Evolutionary conservation across 257 asterid species (phyloP).

Genomic region (Capsicum chinense): DNA sequence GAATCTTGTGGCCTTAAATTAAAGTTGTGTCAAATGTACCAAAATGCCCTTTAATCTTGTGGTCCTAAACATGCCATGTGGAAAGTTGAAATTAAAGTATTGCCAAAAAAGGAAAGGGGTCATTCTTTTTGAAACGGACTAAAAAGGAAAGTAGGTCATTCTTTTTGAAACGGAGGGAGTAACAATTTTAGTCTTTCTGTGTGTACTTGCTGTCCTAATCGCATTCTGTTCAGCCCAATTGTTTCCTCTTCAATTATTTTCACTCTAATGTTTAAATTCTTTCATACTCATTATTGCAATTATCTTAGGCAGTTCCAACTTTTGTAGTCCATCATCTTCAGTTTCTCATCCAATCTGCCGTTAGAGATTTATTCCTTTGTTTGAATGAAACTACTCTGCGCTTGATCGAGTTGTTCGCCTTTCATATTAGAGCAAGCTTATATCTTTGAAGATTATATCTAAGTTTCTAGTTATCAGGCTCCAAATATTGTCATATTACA

Average conservation of each 20-base stretch:
- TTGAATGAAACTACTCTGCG: conserved; percentile 1
- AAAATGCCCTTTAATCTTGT: too few species aligned
- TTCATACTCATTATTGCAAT: not conserved
- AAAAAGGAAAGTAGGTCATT: too few species aligned
- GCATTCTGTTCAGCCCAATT: not conserved
- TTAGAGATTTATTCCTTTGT: conserved; percentile 16
- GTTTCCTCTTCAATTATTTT: not conserved
- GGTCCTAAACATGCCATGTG: too few species aligned
- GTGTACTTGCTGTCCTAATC: conserved; percentile 5
- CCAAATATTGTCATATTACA: not conserved
- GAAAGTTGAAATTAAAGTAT: too few species aligned
- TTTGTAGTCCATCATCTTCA: conserved; percentile 1
- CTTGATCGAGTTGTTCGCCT: not conserved
- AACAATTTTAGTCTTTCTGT: not conserved
- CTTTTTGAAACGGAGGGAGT: too few species aligned
- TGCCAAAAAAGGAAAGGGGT: too few species aligned
- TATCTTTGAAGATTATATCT: conserved; percentile 3
- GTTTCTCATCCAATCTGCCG: conserved; percentile 17
- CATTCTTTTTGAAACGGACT: too few species aligned
- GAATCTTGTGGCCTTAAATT: too few species aligned
- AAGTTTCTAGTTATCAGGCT: not conserved
- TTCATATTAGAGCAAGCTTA: not conserved
- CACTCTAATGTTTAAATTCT: not conserved
- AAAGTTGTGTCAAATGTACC: too few species aligned
- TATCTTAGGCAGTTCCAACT: not conserved